Evolutionary conservation across 345 rosid species (phyloP).

Genomic region (Salix caprea): DNA sequence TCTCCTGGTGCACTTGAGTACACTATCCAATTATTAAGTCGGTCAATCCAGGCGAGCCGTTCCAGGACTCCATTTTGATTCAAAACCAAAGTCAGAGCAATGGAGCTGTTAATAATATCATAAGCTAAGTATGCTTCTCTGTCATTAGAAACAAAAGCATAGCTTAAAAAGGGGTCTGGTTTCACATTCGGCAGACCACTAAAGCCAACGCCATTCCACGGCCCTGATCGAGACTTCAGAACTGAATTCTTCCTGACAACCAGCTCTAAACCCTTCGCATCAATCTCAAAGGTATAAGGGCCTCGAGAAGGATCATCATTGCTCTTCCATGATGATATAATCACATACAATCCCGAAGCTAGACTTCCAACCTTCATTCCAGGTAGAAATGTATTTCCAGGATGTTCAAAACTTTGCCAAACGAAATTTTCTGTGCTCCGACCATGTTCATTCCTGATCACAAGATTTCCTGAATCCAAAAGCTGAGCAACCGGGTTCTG

Average conservation of each 20-base stretch:
- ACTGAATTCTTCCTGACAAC: not conserved
- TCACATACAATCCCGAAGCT: not conserved
- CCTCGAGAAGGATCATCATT: slow-evolving; percentile 21
- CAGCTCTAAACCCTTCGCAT: not conserved
- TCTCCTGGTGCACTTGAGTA: not conserved
- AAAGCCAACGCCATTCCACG: slow-evolving; percentile 17
- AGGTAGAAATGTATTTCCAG: slow-evolving; percentile 17
- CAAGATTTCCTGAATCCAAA: slow-evolving; percentile 15
- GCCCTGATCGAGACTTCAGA: slow-evolving; percentile 1
- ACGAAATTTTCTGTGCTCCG: not conserved
- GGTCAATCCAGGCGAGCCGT: slow-evolving; percentile 9
- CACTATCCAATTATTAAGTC: not conserved
- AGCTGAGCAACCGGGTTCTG: no score
- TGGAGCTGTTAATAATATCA: not conserved
- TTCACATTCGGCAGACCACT: not conserved
- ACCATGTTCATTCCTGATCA: slow-evolving; percentile 9
- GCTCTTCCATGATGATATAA: slow-evolving; percentile 9
- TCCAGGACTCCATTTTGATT: not conserved
- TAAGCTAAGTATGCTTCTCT: not conserved
- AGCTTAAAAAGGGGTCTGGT: not conserved
- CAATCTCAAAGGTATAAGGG: not conserved
- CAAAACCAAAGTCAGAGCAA: not conserved
- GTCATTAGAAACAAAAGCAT: not conserved
- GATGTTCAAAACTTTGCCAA: slow-evolving; percentile 27
- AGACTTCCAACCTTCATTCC: slow-evolving; percentile 12